phyloP scores from a whole-genome alignment of 768 basidiomycete genomes.

The Lactarius hengduanensis region DNA sequence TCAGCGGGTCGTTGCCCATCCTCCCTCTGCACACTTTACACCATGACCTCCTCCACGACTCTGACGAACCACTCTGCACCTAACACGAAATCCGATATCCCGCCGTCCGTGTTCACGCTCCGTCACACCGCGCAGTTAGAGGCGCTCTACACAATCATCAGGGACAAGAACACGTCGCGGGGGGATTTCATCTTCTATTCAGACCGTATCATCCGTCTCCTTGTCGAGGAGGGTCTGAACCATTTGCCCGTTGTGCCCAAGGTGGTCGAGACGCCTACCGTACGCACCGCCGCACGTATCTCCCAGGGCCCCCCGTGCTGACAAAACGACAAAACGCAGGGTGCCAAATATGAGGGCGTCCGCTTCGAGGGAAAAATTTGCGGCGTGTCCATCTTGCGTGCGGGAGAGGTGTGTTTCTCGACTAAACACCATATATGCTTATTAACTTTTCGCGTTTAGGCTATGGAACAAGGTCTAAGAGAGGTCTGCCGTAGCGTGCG shows the following conservation, averaged over 20 bases:
- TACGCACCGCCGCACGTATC: slow-evolving; percentile 31
- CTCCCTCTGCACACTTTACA: neutral
- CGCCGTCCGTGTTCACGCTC: slow-evolving; percentile 84
- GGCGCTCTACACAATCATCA: slow-evolving; percentile 92
- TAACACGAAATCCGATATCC: slow-evolving; percentile 38
- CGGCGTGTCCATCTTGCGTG: slow-evolving; percentile 91
- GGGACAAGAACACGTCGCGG: slow-evolving; percentile 81
- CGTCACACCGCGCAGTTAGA: slow-evolving; percentile 92
- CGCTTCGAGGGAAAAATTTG: slow-evolving; percentile 97
- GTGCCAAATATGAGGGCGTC: slow-evolving; percentile 83
- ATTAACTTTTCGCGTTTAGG: slow-evolving; percentile 43
- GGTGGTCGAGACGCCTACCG: slow-evolving; percentile 81
- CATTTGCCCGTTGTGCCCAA: slow-evolving; percentile 76
- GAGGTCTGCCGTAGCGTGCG: slow-evolving; percentile 94
- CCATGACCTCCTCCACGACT: slow-evolving; percentile 16
- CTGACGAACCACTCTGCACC: neutral
- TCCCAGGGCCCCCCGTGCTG: neutral
- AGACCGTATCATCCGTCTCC: slow-evolving; percentile 82
- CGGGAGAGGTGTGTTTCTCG: slow-evolving; percentile 68
- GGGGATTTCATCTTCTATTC: slow-evolving; percentile 98
- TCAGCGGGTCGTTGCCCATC: neutral
- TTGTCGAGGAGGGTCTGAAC: slow-evolving; percentile 87
- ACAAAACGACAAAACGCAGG: slow-evolving; percentile 40
- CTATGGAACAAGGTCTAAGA: slow-evolving; percentile 96
- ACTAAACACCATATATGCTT: neutral